A percentile compares a stretch with the other conserved stretches of the same genome.
These are phyloP conservation scores for Wickerhamiella sergipiensis DNA, from an alignment of 805 yeast genomes.

Conservation along the genomic window DNA sequence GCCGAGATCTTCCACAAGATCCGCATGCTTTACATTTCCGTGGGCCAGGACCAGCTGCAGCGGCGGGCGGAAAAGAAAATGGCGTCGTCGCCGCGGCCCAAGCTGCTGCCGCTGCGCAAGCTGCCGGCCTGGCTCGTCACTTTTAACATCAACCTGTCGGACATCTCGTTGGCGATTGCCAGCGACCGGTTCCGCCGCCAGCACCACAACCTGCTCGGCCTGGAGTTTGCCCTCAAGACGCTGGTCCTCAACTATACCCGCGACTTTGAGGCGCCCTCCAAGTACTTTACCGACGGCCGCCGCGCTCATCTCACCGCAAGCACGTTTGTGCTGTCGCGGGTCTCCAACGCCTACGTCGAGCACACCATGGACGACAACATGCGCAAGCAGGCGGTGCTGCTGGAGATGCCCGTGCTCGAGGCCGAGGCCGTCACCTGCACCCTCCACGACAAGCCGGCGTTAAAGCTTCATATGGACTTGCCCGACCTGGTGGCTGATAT, in stretches of 20 bases:
- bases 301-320: conserved; percentile 3
- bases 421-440: conserved; percentile 5
- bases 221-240: conserved; percentile 5
- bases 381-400: conserved; percentile 2
- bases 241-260: conserved; percentile 8
- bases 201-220: conserved; percentile 14
- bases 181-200: conserved; percentile 16
- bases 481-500: conserved; percentile 12
- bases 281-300: conserved; percentile 14
- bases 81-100: background rate
- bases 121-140: conserved; percentile 15
- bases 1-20: conserved; percentile 24
- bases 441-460: background rate
- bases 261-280: background rate
- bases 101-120: conserved; percentile 8
- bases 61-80: background rate
- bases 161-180: conserved; percentile 13
- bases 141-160: conserved; percentile 3
- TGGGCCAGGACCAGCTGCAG: conserved; percentile 5
- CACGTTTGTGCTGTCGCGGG: conserved; percentile 10
- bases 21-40: conserved; percentile 13
- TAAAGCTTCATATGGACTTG: conserved; percentile 2
- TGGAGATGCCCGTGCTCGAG: conserved; percentile 8
- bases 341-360: conserved; percentile 6
- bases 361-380: conserved; percentile 5